Base-by-base conservation (phyloP, 2,329 filamentous ascomycete species). In the Colletotrichum caudatum region DNA sequence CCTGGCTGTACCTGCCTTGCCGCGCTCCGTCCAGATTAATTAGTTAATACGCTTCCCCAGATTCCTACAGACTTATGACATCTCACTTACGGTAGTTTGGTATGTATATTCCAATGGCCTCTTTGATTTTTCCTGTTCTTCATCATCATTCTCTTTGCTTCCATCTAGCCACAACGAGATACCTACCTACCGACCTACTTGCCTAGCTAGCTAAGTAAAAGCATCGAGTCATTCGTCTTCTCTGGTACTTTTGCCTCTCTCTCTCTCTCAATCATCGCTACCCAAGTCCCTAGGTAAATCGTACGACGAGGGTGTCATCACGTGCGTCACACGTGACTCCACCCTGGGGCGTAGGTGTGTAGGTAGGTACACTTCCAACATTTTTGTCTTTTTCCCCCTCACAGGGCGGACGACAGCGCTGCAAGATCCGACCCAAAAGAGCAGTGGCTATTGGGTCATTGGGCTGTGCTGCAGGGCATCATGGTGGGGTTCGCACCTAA, bases 321-420 rank as follows among this genome's bases (percentile, higher is more conserved):
- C 69, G 69, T 71, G 69, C 58, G 69, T 63, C 37, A 59, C 69
- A 71, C 64, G 69, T 71, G 63, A 65, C 63, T 39, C 63, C 53
- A 65, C 63, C 63, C 53, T 46, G 63, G 51, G 9, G 62, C 39
- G 60, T 53, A 29, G 29, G 29, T n/a, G n/a, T n/a, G n/a, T 4
- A 29, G 29, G 29, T 29, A 29, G 29, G 29, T 29, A 50, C 57
- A 61, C 35, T 37, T 16, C 64, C 61, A 56, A 70, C 56, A 33
- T 70, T 66, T 50, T 11, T 23, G 20, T n/a, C 20, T n/a, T 51
- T 51, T 29, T 51, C 5, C 44, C 33, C 39, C 39, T 41, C 5
- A 44, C 41, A 44, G 18, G 41, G 41, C 16, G n/a, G 44, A 44
- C 46, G 23, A 61, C 41, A 61, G 59, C 29, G 14, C 29, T n/a